Base-by-base conservation (phyloP, 805 yeast genomes). In the Zygoascus biomembranicola region DNA sequence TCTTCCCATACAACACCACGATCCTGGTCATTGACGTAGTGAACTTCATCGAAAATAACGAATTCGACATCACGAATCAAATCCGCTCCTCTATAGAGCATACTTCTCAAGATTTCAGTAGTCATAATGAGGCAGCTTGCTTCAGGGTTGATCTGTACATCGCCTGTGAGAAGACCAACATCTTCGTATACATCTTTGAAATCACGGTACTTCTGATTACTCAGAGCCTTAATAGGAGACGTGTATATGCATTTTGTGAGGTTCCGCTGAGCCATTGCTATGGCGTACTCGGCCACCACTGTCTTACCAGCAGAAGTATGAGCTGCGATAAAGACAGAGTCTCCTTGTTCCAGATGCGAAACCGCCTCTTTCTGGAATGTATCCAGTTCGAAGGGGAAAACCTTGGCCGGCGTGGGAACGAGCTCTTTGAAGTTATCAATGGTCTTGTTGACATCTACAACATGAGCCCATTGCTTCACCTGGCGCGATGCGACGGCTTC, bases 1-100 rank as follows among this genome's bases (percentile, higher is more conserved):
- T 94, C 99, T 72, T 94, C 99, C 99, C 99, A 94, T 2, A 94
- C 99, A 13, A 94, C 99, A 64, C 99, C 99, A 69, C 99, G 82
- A 63, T 89, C 96, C 54, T 88, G 84, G 71, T 94, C 99, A 67
- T 94, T 94, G 57, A 94, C 97, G 66, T 94, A 94, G 70, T 94
- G 99, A 1, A 94, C 99, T 67, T 94, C 99, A 72, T 94, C 99
- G 67, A 94, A 94, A 43, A 94, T 90, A 28, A 94, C 97, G 74
- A 90, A 94, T 65, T 92, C 99, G 20, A 94, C 97, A 70, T 94
- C 99, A 67, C 99, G 78, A 61, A 94, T 90, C 47, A 94, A 70
- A 71, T 94, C 99, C 0, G 98, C 96, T 56, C 99, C 99, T 64
- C 96, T 77, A 65, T 94, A 94, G 41, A 94, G 77, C 99, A 94